Base-by-base conservation (phyloP, 1,139 yeast genomes). In the Candida glucosophila region DNA sequence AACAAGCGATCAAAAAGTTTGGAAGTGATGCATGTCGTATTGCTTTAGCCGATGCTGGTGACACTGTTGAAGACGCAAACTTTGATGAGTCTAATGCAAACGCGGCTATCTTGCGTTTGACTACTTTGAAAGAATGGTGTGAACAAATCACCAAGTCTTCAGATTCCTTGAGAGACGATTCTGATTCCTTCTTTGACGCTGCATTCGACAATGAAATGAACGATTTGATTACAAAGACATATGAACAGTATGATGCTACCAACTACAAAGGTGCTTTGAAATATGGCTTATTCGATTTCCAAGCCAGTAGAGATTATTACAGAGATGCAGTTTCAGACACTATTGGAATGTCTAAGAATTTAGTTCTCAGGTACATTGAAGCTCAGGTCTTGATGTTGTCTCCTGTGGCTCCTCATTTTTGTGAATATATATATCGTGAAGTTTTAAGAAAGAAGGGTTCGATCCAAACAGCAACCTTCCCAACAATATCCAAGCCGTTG, bases 31-130 rank as follows among this genome's bases (percentile, higher is more conserved):
- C 97, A 22, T 69, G 95, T 12, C 80, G 99, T 67, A 82, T 92
- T 55, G 96, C 98, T 6, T 66, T 92, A 43, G 99, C 98, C 20
- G 97, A 92, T 64, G 96, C 96, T 30, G 99, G 99, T 65, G 99
- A 92, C 51, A 65, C 92, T 25, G 75, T 86, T 39, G 98, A 90
- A 59, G 99, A 92, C 58, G 98, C 99, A 32, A 92, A 92, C 64
- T 83, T 92, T 47, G 98, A 90, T 49, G 98, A 92, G 59, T 67
- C 86, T 36, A 88, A 80, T 44, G 99, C 98, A 29, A 92, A 92
- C 47, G 96, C 98, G 24, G 96, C 97, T 22, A 88, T 92, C 52
- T 72, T 90, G 54, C 82, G 98, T 64, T 71, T 92, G 48, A 81
- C 75, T 52, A 90, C 86, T 29, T 67, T 90, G 52, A 88, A 85